phyloP scores from a whole-genome alignment of 306 rosid genomes.

The Betula pendula region DNA sequence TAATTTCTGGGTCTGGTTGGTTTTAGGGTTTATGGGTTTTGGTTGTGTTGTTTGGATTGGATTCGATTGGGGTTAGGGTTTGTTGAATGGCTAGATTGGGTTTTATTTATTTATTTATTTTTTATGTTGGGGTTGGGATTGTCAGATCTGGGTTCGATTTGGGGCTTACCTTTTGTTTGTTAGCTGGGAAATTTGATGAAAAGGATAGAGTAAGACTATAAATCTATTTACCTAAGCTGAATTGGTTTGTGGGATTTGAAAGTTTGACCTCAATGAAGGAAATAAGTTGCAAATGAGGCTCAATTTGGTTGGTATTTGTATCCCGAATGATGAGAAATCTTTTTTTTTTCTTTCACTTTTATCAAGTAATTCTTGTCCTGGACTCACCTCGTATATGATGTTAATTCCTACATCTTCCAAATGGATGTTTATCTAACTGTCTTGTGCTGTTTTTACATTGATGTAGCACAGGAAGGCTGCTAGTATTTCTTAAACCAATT shows the following conservation, averaged over 20 bases:
- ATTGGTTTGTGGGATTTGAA: background rate
- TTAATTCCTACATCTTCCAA: background rate
- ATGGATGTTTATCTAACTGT: background rate
- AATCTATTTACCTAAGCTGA: background rate
- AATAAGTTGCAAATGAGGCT: background rate
- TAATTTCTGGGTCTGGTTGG: conserved; percentile 23
- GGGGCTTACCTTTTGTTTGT: conserved; percentile 18
- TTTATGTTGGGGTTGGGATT: conserved; percentile 8
- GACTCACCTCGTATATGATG: background rate
- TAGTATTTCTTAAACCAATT: background rate
- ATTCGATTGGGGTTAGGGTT: conserved; percentile 24
- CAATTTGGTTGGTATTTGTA: background rate
- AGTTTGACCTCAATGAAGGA: background rate
- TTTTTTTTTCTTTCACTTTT: background rate
- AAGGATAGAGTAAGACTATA: background rate
- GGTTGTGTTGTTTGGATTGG: conserved; percentile 14
- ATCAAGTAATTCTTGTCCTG: background rate
- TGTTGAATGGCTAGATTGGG: background rate
- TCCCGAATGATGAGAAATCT: background rate
- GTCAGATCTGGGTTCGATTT: conserved; percentile 46
- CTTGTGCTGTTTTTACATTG: background rate
- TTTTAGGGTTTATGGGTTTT: conserved; percentile 2
- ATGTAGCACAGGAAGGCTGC: background rate
- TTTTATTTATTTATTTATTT: conserved; percentile 4
- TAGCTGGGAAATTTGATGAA: background rate